Percentiles rank a stretch among this genome's conserved stretches.
These are phyloP conservation scores for Pulveroboletus sp. DNA, from an alignment of 768 basidiomycete species.

Conservation along the genomic window DNA sequence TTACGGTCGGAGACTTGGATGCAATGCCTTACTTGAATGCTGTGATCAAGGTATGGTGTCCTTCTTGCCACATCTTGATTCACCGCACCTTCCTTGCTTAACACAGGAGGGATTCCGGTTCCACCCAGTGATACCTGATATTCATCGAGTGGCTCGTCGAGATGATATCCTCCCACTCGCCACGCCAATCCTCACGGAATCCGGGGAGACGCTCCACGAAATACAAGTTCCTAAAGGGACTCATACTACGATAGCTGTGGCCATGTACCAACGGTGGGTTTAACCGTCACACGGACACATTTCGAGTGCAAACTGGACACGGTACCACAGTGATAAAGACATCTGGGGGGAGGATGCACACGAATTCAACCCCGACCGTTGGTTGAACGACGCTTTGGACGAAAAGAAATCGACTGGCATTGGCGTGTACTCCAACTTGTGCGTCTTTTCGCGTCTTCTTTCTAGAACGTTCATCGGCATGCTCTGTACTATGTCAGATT, in stretches of 20 bases:
- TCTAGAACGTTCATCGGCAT: not conserved
- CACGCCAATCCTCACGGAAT: slow-evolving; percentile 42
- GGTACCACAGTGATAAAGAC: slow-evolving; percentile 10
- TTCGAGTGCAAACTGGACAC: not conserved
- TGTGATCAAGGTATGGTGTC: slow-evolving; percentile 28
- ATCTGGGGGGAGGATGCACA: slow-evolving; percentile 28
- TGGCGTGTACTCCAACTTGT: slow-evolving; percentile 17
- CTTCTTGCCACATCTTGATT: slow-evolving; percentile 20
- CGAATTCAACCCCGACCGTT: slow-evolving; percentile 16
- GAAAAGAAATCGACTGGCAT: slow-evolving; percentile 7
- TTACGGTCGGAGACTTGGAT: slow-evolving; percentile 39
- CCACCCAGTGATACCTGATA: slow-evolving; percentile 46
- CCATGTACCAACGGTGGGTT: slow-evolving; percentile 53
- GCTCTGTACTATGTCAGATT: slow-evolving; percentile 4
- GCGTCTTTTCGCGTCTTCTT: not conserved
- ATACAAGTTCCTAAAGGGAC: slow-evolving; percentile 49
- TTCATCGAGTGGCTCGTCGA: slow-evolving; percentile 42
- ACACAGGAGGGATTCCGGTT: slow-evolving; percentile 43
- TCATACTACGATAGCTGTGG: slow-evolving; percentile 46
- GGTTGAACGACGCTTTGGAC: not conserved
- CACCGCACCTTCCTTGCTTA: not conserved
- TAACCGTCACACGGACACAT: not conserved
- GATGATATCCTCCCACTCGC: slow-evolving; percentile 62
- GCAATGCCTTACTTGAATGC: slow-evolving; percentile 44
- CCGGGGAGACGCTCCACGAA: slow-evolving; percentile 40